These are phyloP conservation scores for Malus hybrid DNA, from an alignment of 331 rosid species.

Conservation along the genomic window DNA sequence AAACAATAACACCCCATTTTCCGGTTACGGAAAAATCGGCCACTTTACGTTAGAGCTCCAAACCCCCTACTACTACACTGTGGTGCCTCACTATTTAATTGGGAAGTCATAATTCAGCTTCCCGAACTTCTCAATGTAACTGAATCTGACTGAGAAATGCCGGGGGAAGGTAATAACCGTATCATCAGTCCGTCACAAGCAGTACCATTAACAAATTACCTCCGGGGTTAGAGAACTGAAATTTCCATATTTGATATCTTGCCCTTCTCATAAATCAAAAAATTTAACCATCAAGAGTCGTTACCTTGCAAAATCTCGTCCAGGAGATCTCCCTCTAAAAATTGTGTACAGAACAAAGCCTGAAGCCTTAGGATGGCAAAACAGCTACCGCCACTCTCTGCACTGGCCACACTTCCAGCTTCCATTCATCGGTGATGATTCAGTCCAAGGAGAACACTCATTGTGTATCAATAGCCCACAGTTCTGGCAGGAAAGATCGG, in stretches of 20 bases:
- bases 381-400: constrained; percentile 64
- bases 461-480: constrained; percentile 69
- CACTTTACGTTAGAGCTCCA: constrained; percentile 10
- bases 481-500: constrained; percentile 60
- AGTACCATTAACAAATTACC: too few relatives aligned
- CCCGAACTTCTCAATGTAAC: constrained; percentile 9
- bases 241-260: constrained; percentile 1
- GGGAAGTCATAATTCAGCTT: not conserved
- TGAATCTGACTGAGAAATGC: not conserved
- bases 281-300: not conserved
- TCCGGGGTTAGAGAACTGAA: not conserved
- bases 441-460: constrained; percentile 63
- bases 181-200: too few relatives aligned
- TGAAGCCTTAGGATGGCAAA: not conserved
- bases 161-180: not conserved
- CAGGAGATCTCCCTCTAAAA: constrained; percentile 4
- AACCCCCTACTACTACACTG: not conserved
- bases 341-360: not conserved
- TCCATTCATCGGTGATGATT: constrained; percentile 25
- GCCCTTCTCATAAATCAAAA: not conserved
- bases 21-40: constrained; percentile 11
- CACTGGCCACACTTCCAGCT: constrained; percentile 72
- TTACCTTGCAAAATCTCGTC: constrained; percentile 6
- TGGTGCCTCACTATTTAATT: not conserved
- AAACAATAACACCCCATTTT: constrained; percentile 9